A percentile compares a stretch with the other conserved stretches of the same genome.
Conservation (phyloP, 257 asterid species). For the Solanum piurae region DNA sequence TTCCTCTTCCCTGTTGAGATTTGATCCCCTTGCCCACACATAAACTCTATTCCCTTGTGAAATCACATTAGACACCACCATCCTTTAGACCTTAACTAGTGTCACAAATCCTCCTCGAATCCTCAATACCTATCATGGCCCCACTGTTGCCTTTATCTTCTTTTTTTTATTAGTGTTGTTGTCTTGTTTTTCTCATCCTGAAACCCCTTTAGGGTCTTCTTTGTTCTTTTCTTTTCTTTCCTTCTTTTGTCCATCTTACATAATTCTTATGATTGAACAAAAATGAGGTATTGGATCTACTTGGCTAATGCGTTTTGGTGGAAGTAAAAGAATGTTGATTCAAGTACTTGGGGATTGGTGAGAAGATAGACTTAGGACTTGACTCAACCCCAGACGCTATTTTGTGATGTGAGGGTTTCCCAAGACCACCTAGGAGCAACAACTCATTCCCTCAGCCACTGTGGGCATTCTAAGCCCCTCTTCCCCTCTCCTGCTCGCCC, state of each 20-base stretch:
- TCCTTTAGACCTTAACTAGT: background rate
- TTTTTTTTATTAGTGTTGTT: background rate
- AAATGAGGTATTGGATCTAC: background rate
- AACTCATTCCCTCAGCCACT: background rate
- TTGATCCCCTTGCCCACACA: background rate
- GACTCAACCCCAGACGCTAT: background rate
- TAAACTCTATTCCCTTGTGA: background rate
- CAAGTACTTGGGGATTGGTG: background rate
- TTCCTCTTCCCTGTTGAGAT: background rate
- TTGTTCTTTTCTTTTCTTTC: background rate
- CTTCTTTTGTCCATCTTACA: background rate
- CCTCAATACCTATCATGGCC: background rate
- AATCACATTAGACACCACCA: background rate
- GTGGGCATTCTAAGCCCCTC: background rate
- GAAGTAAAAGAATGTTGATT: background rate
- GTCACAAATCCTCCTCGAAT: background rate
- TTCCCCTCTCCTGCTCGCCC: background rate
- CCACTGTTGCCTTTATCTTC: background rate
- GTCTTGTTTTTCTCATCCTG: background rate
- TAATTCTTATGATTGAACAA: background rate
- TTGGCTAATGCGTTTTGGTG: background rate
- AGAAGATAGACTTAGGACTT: background rate
- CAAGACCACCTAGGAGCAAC: background rate
- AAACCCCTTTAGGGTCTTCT: background rate
- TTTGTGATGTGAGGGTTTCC: background rate